Base-by-base conservation (phyloP, 2,329 filamentous ascomycete species). In the Penicillium sp. region DNA sequence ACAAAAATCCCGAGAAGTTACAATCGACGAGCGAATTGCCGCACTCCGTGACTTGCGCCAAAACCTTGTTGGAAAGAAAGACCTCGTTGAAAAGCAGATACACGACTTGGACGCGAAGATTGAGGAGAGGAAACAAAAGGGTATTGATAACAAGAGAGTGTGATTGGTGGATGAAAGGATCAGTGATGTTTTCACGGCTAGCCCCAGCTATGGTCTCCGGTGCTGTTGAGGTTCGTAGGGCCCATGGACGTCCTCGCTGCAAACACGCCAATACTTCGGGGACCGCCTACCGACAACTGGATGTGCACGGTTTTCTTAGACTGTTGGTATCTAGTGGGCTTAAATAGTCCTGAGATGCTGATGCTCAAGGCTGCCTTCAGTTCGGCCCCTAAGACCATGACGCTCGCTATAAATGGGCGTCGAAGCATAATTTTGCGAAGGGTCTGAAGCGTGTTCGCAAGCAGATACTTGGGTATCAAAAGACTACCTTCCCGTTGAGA, bases 21-120 rank as follows among this genome's bases (percentile, higher is more conserved):
- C 82, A 0, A 78, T 83, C 0, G 81, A 84, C 48, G 85, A 88
- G 57, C 82, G 81, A 68, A 84, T 88, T 26, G 76, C 79, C n/a
- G 78, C 82, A 53, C 79, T 89, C 21, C 81, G 86, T 66, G 71
- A 74, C 51, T 78, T 80, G 56, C 81, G 83, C 49, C 76, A 79
- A n/a, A 79, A 80, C 38, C 73, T 89, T 15, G 71, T 84, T 2
- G 70, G 73, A 7, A 85, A 85, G 70, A 85, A 79, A 71, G 76
- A 78, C 7, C 83, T 82, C 53, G 70, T 89, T 56, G 83, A 88
- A 71, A 80, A 75, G 65, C 88, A 89, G 71, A 82, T 89, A 57
- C 77, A 75, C n/a, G 79, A 83, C 62, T 55, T 85, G 53, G 77
- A 83, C 48, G 73, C 73, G 26, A 80, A 79, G 52, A 73, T 76